Evolutionary conservation across 2,329 filamentous ascomycete species (phyloP), one percentile per base, ranked within the genome.

Genomic region (Colletotrichum sp.): DNA sequence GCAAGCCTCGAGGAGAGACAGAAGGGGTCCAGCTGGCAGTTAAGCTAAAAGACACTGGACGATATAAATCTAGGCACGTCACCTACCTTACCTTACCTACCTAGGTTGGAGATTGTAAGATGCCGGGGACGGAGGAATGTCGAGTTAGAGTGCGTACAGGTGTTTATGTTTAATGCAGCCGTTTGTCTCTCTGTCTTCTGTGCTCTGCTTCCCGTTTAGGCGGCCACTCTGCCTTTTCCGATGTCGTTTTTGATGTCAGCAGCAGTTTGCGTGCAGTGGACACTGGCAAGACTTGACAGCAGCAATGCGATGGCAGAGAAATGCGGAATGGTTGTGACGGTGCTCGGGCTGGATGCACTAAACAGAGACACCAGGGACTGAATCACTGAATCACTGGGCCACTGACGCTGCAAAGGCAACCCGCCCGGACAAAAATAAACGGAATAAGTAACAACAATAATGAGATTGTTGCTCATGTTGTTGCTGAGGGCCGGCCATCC

Each of bases 51-150:
- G 43, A 48, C 43, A 36, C 34, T 36, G 34, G 34, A 48, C 43
- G n/a, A 21, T 48, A 48, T 48, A 7, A 48, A 48, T 21, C n/a
- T 4, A 43, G 38, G 38, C 38, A 43, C 38, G 16, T 43, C 38
- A 43, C 38, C 38, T 43, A 30, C 1, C 1, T 1, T 30, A 16
- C 34, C 34, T 36, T 16, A 4, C 6, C 6, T 36, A 16, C 34
- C 15, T 16, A 60, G 57, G 57, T 32, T 15, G 26, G 28, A 6
- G 16, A 32, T 32, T 16, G 3, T 24, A 43, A 10, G 30, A 16
- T 74, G 67, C 72, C 61, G 72, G 32, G 61, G 60, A 48, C 61
- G 72, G 72, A 74, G 36, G 72, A 74, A 72, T 74, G 72, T 60
- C 24, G 55, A 63, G 60, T 61, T 34, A 55, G 63, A 71, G 58